Evolutionary conservation across 2,329 filamentous ascomycete species (phyloP).

Genomic region (Tolypocladium nubicola): DNA sequence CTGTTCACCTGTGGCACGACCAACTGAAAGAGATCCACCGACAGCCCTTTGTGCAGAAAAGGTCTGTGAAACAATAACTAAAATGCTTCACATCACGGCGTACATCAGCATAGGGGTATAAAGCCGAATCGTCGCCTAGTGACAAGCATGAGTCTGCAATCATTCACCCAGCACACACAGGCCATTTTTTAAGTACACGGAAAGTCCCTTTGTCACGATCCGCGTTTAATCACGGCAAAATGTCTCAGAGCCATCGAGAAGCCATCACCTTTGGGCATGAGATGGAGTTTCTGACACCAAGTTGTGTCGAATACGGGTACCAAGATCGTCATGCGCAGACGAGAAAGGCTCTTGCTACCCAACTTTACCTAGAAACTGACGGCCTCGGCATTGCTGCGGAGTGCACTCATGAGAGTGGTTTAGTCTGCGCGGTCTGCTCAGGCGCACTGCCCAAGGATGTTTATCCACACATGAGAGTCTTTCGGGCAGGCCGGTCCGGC

Average conservation of each 20-base stretch:
- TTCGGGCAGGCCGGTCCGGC: neutral
- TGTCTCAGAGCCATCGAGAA: neutral
- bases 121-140: neutral
- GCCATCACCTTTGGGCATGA: conserved; percentile 12
- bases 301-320: neutral
- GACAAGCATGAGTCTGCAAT: neutral
- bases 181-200: no score
- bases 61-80: neutral
- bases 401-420: neutral
- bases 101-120: neutral
- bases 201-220: no score
- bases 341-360: neutral
- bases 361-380: neutral
- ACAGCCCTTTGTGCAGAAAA: neutral
- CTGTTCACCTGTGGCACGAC: neutral
- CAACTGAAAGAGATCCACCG: neutral
- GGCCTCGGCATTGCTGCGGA: neutral
- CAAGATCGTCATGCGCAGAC: neutral
- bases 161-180: no score
- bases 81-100: neutral
- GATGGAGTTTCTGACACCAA: conserved; percentile 10
- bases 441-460: neutral
- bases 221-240: neutral
- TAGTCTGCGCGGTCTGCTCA: neutral
- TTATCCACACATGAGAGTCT: neutral